Base-by-base conservation (phyloP, 2,329 filamentous ascomycete species). In the Hypoxylon sp. region DNA sequence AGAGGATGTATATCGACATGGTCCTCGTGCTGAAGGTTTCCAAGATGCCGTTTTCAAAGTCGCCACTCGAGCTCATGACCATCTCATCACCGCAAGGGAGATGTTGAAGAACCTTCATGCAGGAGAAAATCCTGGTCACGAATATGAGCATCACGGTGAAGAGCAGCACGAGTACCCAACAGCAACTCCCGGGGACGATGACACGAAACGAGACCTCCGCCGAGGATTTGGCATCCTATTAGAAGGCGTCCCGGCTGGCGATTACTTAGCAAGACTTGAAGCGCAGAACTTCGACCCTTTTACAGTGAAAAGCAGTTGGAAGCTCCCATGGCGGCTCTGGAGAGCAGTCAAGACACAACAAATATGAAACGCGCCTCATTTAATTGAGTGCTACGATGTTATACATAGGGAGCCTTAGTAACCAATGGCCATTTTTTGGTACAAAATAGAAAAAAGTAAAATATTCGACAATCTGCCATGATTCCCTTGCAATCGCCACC, bases 1-100 rank as follows among this genome's bases (percentile, higher is more conserved):
- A 78, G 96, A 99, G 78, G 93, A 97, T 47, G 91, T 99, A 0
- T 92, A 97, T 66, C 88, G 95, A 8, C 86, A 90, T 46, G 95
- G 94, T 0, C 90, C 92, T 0, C 82, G 88, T n/a, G 95, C 95
- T 0, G 85, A 89, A 0, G 94, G 94, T 0, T 84, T 98, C 17
- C 90, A 92, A 67, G 95, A 99, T 79, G 95, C 94, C 3, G 89
- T 98, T 0, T 99, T 98, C 80, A 87, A 89, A 3, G 93, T 99
- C 13, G 96, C 96, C 0, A 99, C 96, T 0, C 88, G 95, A 39
- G 96, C 96, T 5, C 97, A 97, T 76, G 96, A 99, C 78, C 96
- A 99, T 80, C 84, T 99, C 35, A 97, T 98, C 73, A 98, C 95
- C 0, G 95, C 92, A 1, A 86, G 94, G 66, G 93, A 97, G 78